phyloP scores from a whole-genome alignment of 345 rosid species.

The Isatis tinctoria region DNA sequence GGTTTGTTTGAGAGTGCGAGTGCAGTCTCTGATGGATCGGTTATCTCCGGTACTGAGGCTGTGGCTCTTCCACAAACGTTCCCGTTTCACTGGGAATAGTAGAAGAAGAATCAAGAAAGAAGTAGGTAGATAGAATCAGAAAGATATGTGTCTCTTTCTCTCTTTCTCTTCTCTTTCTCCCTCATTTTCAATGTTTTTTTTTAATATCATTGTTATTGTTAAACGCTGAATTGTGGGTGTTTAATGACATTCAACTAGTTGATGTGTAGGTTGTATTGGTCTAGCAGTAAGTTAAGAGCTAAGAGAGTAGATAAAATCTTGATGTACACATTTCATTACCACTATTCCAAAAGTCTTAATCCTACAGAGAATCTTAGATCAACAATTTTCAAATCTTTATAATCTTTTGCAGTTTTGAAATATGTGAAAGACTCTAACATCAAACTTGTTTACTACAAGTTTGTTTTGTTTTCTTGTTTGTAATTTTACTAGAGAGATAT shows the following conservation, averaged over 20 bases:
- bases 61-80: conserved; percentile 39
- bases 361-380: neutral
- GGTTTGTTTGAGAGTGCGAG: conserved; percentile 39
- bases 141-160: neutral
- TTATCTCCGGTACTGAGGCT: conserved; percentile 33
- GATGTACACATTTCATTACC: neutral
- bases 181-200: neutral
- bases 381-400: too few species aligned
- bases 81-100: conserved; percentile 67
- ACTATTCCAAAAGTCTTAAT: neutral
- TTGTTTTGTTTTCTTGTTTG: neutral
- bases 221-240: neutral
- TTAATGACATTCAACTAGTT: neutral
- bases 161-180: conserved; percentile 4
- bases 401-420: neutral
- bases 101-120: neutral
- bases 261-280: conserved; percentile 8
- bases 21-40: conserved; percentile 38
- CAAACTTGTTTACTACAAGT: neutral
- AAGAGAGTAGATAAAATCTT: neutral
- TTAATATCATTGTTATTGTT: neutral
- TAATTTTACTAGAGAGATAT: neutral
- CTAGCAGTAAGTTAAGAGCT: neutral
- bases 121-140: conserved; percentile 20
- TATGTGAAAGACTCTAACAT: neutral